Evolutionary conservation across 2,329 filamentous ascomycete genomes (phyloP).

Genomic region (Cladophialophora exuberans): DNA sequence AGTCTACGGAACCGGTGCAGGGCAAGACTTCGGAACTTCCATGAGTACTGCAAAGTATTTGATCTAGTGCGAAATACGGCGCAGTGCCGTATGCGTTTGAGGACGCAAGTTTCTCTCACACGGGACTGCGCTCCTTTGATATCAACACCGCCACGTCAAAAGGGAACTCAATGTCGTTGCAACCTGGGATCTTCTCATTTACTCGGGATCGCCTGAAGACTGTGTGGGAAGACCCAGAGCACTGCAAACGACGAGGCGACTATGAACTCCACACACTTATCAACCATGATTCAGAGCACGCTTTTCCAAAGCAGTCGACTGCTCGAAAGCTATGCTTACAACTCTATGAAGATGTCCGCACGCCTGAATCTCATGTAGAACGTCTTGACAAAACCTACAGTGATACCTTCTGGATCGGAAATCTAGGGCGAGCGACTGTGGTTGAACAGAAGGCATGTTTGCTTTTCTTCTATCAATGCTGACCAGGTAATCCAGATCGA

Average conservation of each 20-base stretch:
- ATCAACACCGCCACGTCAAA: too few species aligned
- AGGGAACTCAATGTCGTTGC: neutral
- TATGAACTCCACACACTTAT: neutral
- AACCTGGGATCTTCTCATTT: neutral
- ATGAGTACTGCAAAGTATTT: too few species aligned
- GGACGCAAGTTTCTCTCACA: too few species aligned
- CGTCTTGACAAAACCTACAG: conserved; percentile 16
- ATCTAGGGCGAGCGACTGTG: conserved; percentile 4
- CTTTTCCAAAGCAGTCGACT: neutral
- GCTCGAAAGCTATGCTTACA: neutral
- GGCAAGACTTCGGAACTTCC: too few species aligned
- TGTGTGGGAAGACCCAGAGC: neutral
- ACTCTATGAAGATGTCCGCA: neutral
- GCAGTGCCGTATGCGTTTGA: too few species aligned
- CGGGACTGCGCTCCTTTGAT: too few species aligned
- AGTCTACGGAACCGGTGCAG: too few species aligned
- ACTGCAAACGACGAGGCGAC: neutral
- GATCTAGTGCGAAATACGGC: too few species aligned
- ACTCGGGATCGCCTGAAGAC: neutral
- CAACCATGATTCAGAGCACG: neutral
- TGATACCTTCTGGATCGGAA: conserved; percentile 2
- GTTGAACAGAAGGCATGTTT: conserved; percentile 6
- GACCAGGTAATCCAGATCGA: neutral
- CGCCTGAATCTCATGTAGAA: neutral
- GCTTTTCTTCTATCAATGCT: neutral